Evolutionary conservation across 2,329 filamentous ascomycete genomes (phyloP).

Genomic region (Furcasterigmium sp.): DNA sequence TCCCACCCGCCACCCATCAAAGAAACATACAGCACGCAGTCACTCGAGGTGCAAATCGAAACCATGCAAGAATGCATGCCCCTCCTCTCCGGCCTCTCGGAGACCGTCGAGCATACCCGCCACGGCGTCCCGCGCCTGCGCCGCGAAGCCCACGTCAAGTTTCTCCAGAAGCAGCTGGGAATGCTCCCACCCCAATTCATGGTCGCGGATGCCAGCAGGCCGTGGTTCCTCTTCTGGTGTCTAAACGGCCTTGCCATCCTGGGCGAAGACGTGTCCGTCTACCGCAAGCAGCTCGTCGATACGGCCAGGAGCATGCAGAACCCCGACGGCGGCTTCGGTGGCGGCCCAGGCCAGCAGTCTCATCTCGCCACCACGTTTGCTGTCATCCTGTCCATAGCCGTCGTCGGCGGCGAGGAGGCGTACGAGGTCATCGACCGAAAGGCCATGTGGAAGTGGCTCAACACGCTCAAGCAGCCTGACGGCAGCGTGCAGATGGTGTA

Average conservation of each 20-base stretch:
- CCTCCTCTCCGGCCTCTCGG: slow-evolving; percentile 53
- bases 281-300: slow-evolving; percentile 63
- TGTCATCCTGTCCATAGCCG: slow-evolving; percentile 68
- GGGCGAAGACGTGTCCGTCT: slow-evolving; percentile 66
- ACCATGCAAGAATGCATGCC: slow-evolving; percentile 66
- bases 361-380: slow-evolving; percentile 91
- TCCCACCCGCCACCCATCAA: slow-evolving; percentile 53
- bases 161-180: slow-evolving; percentile 53
- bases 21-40: slow-evolving; percentile 62
- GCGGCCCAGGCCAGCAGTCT: slow-evolving; percentile 84
- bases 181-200: slow-evolving; percentile 66
- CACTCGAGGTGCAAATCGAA: slow-evolving; percentile 61
- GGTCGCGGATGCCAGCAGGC: slow-evolving; percentile 76
- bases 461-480: slow-evolving; percentile 75
- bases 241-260: slow-evolving; percentile 70
- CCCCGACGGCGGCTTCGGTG: slow-evolving; percentile 77
- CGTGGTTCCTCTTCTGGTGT: slow-evolving; percentile 95
- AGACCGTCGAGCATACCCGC: slow-evolving; percentile 54
- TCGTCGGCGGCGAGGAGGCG: slow-evolving; percentile 70
- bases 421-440: slow-evolving; percentile 75
- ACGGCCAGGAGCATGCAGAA: slow-evolving; percentile 84
- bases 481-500: slow-evolving; percentile 87
- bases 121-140: slow-evolving; percentile 72
- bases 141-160: slow-evolving; percentile 54
- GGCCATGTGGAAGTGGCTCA: slow-evolving; percentile 88